phyloP scores from a whole-genome alignment of 2,329 filamentous ascomycete species.

The Tetracladium maxilliforme region DNA sequence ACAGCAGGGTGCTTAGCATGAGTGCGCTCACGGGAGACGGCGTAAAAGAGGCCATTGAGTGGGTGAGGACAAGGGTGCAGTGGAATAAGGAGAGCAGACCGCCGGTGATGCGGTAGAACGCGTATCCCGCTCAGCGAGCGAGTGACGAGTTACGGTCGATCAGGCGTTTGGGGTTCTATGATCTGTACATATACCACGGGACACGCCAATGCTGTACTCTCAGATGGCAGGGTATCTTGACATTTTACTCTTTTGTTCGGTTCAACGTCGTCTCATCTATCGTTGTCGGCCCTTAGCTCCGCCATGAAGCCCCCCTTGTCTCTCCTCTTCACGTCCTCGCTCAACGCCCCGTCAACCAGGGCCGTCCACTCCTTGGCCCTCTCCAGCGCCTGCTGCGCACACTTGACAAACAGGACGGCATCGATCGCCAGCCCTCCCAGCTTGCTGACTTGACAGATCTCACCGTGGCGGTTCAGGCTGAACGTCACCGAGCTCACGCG shows the following conservation, averaged over 20 bases:
- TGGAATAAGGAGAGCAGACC: conserved; percentile 94
- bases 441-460: conserved; percentile 86
- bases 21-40: conserved; percentile 81
- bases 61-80: conserved; percentile 79
- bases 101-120: conserved; percentile 80
- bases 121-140: too few species aligned
- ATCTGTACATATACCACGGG: too few species aligned
- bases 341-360: conserved; percentile 57
- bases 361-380: conserved; percentile 72
- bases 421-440: conserved; percentile 74
- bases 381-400: conserved; percentile 56
- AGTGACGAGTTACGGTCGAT: too few species aligned
- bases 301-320: conserved; percentile 68
- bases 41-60: conserved; percentile 91
- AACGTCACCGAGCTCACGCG: conserved; percentile 62
- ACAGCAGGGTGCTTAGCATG: conserved; percentile 81
- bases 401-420: conserved; percentile 62
- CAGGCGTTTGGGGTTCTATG: too few species aligned
- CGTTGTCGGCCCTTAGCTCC: conserved; percentile 72
- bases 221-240: too few species aligned
- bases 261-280: conserved; percentile 33
- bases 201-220: too few species aligned
- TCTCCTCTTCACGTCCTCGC: conserved; percentile 63
- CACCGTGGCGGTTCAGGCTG: conserved; percentile 77
- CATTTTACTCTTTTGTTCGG: too few species aligned